Evolutionary conservation across 768 basidiomycete species (phyloP), one percentile per base, ranked within the genome.

Genomic region (Kwoniella mangroviensis): DNA sequence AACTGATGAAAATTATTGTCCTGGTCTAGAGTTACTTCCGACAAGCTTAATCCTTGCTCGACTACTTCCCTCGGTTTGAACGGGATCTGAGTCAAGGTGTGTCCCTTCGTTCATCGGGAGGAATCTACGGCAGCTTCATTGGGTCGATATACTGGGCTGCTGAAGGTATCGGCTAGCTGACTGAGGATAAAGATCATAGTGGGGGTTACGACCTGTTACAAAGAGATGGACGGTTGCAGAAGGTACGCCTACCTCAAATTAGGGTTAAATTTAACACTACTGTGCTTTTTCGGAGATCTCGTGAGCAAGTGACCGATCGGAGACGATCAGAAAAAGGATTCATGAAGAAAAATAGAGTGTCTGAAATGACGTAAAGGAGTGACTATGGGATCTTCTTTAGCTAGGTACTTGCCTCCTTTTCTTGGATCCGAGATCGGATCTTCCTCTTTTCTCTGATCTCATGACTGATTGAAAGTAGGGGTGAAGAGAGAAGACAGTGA

Each of bases 241-340:
- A 21, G 53, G 53, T 54, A 54, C 24, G 21, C 21, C 11, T 19
- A 54, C 53, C 17, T 54, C 21, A 19, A 54, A 54, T 54, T 54
- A 54, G 53, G 53, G 53, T 54, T 54, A 54, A 54, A 54, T n/a
- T 54, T 54, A 21, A 54, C n/a, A 24, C 53, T 54, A 24, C 24
- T 51, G 15, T 51, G 12, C 3, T 51, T 17, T 54, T 54, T 54
- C 53, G 53, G 53, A 54, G 53, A 54, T 54, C 53, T 54, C 17
- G 11, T n/a, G 11, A 22, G 11, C 53, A 54, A 12, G 15, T 54
- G 53, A 54, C 53, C 53, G 53, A 54, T 24, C 24, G 24, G 21
- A 12, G 9, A 34, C 34, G 34, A 34, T 5, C 34, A 34, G 34
- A 34, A 34, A 34, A 34, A 34, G 34, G 34, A 34, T 34, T 7